phyloP scores from a whole-genome alignment of 108 stramenopile genomes.

The Cyclostephanos invisitatus region DNA sequence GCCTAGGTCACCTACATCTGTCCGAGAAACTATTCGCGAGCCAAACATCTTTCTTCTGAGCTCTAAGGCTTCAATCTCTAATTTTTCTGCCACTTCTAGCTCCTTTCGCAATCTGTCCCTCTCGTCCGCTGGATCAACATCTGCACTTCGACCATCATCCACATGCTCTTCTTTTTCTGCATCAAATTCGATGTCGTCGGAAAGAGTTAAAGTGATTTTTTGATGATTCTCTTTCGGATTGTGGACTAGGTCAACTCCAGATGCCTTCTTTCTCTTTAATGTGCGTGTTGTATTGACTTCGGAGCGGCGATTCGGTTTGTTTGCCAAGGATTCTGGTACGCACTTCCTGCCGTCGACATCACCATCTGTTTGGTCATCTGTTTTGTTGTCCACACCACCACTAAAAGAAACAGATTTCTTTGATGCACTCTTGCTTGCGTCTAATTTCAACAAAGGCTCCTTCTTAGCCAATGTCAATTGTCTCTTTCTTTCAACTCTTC shows the following conservation, averaged over 20 bases:
- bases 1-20: constrained; percentile 86
- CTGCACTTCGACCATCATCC: constrained; percentile 16
- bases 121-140: constrained; percentile 43
- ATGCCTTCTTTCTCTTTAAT: constrained; percentile 26
- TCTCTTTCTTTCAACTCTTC: constrained; percentile 16
- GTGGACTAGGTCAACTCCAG: background rate
- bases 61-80: constrained; percentile 64
- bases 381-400: too few species aligned
- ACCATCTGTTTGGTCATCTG: background rate
- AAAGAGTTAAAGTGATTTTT: too few species aligned
- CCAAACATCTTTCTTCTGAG: constrained; percentile 79
- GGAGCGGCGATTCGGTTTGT: background rate
- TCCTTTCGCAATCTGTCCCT: constrained; percentile 52
- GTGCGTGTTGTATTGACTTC: background rate
- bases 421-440: constrained; percentile 11
- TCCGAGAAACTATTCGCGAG: constrained; percentile 81
- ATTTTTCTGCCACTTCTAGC: constrained; percentile 56
- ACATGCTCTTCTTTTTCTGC: background rate
- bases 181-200: background rate
- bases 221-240: background rate
- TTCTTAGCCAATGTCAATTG: constrained; percentile 22
- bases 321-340: constrained; percentile 1
- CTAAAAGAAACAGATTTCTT: constrained; percentile 26
- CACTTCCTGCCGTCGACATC: constrained; percentile 2
- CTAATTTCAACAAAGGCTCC: constrained; percentile 6